These are phyloP conservation scores for Jacaranda mimosifolia DNA, from an alignment of 257 asterid genomes.

Conservation along the genomic window DNA sequence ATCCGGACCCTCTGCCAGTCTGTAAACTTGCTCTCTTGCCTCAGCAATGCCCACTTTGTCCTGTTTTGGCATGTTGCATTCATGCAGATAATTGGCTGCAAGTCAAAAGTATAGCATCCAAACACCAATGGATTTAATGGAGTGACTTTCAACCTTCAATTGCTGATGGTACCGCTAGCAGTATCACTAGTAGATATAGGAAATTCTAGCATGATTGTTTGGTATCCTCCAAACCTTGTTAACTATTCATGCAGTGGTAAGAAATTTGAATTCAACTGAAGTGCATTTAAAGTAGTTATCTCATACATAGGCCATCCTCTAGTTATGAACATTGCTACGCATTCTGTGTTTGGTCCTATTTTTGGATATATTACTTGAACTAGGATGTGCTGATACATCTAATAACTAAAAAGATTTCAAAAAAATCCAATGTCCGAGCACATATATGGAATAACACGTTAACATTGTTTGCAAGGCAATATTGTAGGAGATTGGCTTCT, in stretches of 20 bases:
- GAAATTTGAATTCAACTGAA: not conserved
- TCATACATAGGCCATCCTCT: not conserved
- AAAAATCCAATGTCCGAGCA: not conserved
- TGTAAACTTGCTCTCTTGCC: constrained; percentile 98
- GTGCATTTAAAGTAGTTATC: not conserved
- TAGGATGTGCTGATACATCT: not conserved
- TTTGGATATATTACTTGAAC: not conserved
- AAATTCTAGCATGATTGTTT: not conserved
- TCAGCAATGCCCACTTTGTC: constrained; percentile 85
- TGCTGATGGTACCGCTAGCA: not conserved
- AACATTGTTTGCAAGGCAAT: not conserved
- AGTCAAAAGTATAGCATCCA: constrained; percentile 10
- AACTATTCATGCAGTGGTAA: not conserved
- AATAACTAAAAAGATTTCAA: not conserved
- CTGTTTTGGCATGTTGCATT: constrained; percentile 91
- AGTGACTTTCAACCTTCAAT: not conserved
- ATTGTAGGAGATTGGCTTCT: constrained; percentile 2
- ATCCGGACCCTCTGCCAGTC: constrained; percentile 99
- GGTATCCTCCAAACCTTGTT: not conserved
- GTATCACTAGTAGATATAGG: not conserved
- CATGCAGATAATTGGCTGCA: constrained; percentile 94
- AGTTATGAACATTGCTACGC: not conserved
- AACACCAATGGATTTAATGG: not conserved
- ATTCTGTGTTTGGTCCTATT: not conserved
- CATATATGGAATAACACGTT: not conserved